Conservation (phyloP, 192 early-diverging fungal genomes). For the Backusella psychrophila region DNA sequence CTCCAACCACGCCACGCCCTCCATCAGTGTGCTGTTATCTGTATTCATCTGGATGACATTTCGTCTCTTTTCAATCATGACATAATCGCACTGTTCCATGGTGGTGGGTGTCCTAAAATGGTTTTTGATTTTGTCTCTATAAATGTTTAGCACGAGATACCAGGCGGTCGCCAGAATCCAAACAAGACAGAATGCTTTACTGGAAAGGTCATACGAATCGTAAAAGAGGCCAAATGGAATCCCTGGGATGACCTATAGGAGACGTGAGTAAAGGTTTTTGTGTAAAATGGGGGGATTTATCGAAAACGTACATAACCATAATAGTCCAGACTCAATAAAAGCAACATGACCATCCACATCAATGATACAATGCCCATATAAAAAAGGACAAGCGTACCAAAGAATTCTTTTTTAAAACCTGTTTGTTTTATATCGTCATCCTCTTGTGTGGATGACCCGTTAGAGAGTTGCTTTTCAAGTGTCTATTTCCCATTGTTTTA, state of each 20-base stretch:
- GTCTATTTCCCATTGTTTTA: not conserved
- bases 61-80: conserved; percentile 40
- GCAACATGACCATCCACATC: conserved; percentile 44
- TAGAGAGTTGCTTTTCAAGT: not conserved
- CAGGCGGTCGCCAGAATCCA: conserved; percentile 44
- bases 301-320: conserved; percentile 40
- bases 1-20: conserved; percentile 13
- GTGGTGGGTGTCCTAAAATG: conserved; percentile 44
- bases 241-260: conserved; percentile 14
- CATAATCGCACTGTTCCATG: conserved; percentile 24
- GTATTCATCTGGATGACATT: conserved; percentile 33
- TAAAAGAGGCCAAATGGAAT: conserved; percentile 15
- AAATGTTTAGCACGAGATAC: conserved; percentile 41
- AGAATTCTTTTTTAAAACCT: conserved; percentile 40
- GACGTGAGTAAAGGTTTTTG: too few relatives aligned
- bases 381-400: conserved; percentile 40
- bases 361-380: conserved; percentile 32
- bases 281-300: too few relatives aligned
- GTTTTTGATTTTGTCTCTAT: conserved; percentile 40
- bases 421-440: not conserved
- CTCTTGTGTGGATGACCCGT: not conserved
- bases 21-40: conserved; percentile 2
- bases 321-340: conserved; percentile 53
- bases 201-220: conserved; percentile 38
- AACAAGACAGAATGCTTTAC: conserved; percentile 38